Evolutionary conservation across 306 rosid genomes (phyloP), one percentile per base, ranked within the genome.

Genomic region (Rosa persica): DNA sequence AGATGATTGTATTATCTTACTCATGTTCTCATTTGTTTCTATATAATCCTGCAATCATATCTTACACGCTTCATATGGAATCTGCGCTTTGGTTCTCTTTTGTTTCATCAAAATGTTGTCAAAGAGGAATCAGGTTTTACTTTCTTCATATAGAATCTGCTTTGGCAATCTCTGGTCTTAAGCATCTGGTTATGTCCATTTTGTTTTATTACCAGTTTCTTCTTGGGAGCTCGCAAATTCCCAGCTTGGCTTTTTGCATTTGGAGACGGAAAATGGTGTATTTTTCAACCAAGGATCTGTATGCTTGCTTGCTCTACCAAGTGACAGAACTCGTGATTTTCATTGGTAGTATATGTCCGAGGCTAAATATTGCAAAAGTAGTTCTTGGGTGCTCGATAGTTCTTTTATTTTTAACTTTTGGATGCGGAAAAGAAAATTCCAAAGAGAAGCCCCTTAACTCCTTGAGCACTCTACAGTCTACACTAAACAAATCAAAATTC

Each of bases 1-100:
- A 54, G 42, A 27, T 76, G 60, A 66, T 36, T 76, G 54, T 67
- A 74, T 58, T 10, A 40, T 76, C 67, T 43, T 10, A 52, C 23
- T 8, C 22, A n/a, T 34, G 36, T 60, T 74, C n/a, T 0, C 42
- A 6, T 61, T 11, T 70, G 67, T 49, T 23, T 49, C 55, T 79
- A 42, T 20, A 60, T 55, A 74, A 54, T 30, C 6, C 40, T 62
- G 40, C 23, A 66, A 23, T 67, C 34, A 66, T 10, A 71, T 6
- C 13, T 52, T 44, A 27, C 52, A 34, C 4, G 7, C 15, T 23
- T 57, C 34, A 12, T 48, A 12, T 36, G 11, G 65, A 46, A 9
- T 5, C 6, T 71, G 77, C 2, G 2, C 36, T 68, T 68, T 43
- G 20, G 54, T 42, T 30, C n/a, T 66, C 47, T 17, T 19, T 39